These are phyloP conservation scores for Suillus discolor DNA, from an alignment of 768 basidiomycete species.

Conservation along the genomic window DNA sequence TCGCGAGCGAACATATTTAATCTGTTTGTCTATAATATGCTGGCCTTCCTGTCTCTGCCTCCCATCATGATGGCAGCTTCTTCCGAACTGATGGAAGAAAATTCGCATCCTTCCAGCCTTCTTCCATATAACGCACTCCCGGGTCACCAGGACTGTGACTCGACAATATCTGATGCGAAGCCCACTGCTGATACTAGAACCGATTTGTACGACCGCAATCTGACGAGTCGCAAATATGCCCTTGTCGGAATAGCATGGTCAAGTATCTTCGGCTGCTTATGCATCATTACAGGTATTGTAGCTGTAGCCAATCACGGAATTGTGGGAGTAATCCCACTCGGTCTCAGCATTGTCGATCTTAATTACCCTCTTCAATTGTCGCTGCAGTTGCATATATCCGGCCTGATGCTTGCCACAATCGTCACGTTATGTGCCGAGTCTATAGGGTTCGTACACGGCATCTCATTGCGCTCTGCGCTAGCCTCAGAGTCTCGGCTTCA, in stretches of 20 bases:
- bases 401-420: conserved; percentile 29
- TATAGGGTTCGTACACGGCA: conserved; percentile 30
- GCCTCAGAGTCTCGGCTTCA: conserved; percentile 24
- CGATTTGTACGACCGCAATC: conserved; percentile 28
- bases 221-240: conserved; percentile 23
- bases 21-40: neutral
- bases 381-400: no score
- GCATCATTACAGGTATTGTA: no score
- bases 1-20: no score
- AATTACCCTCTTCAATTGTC: no score
- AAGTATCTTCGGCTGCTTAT: conserved; percentile 19
- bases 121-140: neutral
- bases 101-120: no score
- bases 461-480: conserved; percentile 30
- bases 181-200: conserved; percentile 19
- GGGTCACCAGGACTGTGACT: conserved; percentile 19
- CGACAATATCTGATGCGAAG: conserved; percentile 19
- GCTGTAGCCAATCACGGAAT: no score
- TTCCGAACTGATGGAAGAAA: neutral
- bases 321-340: no score
- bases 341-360: conserved; percentile 3
- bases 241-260: conserved; percentile 28
- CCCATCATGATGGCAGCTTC: neutral
- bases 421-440: conserved; percentile 31
- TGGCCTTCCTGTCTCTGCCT: neutral